phyloP scores from a whole-genome alignment of 2,329 filamentous ascomycete genomes.

The Scedosporium boydii region DNA sequence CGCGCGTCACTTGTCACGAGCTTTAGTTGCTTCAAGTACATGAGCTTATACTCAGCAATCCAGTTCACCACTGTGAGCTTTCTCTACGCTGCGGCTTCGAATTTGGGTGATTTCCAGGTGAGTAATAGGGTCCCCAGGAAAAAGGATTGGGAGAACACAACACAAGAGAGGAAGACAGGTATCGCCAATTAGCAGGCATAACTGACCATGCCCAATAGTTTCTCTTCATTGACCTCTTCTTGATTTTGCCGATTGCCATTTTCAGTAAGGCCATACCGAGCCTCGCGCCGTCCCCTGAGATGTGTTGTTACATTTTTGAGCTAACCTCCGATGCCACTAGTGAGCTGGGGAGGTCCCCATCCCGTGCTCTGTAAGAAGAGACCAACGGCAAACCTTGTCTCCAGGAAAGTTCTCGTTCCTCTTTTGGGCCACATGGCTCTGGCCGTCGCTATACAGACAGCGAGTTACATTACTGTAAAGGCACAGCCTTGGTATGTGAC shows the following conservation, averaged over 20 bases:
- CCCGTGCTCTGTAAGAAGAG: conserved; percentile 69
- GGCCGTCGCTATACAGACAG: conserved; percentile 66
- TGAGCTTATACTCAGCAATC: conserved; percentile 98
- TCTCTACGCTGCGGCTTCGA: conserved; percentile 85
- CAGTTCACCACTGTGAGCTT: conserved; percentile 98
- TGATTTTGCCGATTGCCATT: conserved; percentile 92
- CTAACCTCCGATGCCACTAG: conserved; percentile 22
- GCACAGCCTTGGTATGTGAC: conserved; percentile 68
- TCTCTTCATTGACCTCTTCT: conserved; percentile 82
- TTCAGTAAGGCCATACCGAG: conserved; percentile 55
- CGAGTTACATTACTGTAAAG: conserved; percentile 65
- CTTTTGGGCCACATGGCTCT: conserved; percentile 81
- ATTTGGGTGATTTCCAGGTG: conserved; percentile 89
- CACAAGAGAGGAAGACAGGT: background rate
- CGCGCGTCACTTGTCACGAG: conserved; percentile 93
- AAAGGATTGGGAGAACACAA: too few relatives aligned
- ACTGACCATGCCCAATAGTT: conserved; percentile 42
- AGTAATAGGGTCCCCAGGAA: background rate
- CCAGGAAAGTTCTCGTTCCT: conserved; percentile 81
- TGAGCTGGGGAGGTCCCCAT: conserved; percentile 92
- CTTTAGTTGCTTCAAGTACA: conserved; percentile 99
- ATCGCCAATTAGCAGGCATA: too few relatives aligned
- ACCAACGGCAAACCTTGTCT: conserved; percentile 86
- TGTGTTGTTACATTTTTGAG: background rate
- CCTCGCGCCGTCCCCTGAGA: background rate